Conservation (phyloP, 345 rosid species). For the Gossypium bickii region DNA sequence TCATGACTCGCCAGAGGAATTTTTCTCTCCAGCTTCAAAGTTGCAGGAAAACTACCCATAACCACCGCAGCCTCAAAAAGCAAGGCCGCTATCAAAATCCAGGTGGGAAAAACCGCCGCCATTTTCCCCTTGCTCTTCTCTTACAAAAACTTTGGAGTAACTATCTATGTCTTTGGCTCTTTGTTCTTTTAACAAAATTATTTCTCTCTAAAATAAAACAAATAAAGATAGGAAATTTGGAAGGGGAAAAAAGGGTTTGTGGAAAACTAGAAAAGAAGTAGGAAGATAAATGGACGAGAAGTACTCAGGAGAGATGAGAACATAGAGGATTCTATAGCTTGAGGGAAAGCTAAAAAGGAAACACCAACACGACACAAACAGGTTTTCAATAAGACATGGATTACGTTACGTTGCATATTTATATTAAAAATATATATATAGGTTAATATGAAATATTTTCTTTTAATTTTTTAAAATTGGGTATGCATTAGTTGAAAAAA, state of each 20-base stretch:
- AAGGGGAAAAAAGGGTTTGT: background rate
- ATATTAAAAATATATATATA: background rate
- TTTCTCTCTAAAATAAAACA: background rate
- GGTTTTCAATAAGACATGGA: slow-evolving; percentile 11
- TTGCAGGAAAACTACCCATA: slow-evolving; percentile 48
- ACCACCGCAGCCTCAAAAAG: slow-evolving; percentile 22
- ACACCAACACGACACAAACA: background rate
- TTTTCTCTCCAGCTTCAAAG: slow-evolving; percentile 52
- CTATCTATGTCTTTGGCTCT: background rate
- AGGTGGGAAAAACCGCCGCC: slow-evolving; percentile 18
- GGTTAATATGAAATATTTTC: too few relatives aligned
- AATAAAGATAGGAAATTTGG: background rate
- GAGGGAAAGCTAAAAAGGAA: background rate
- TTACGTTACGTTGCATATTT: slow-evolving; percentile 15
- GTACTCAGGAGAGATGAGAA: background rate
- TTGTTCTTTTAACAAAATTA: background rate
- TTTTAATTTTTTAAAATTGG: too few relatives aligned
- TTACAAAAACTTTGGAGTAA: background rate
- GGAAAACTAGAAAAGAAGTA: slow-evolving; percentile 11
- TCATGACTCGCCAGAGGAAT: slow-evolving; percentile 39
- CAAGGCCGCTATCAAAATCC: slow-evolving; percentile 1
- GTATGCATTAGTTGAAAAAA: too few relatives aligned
- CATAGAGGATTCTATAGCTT: slow-evolving; percentile 4
- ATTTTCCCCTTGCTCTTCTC: background rate
- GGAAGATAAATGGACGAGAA: slow-evolving; percentile 10